phyloP scores from a whole-genome alignment of 352 stramenopile genomes.

The Globisporangium viniferum region DNA sequence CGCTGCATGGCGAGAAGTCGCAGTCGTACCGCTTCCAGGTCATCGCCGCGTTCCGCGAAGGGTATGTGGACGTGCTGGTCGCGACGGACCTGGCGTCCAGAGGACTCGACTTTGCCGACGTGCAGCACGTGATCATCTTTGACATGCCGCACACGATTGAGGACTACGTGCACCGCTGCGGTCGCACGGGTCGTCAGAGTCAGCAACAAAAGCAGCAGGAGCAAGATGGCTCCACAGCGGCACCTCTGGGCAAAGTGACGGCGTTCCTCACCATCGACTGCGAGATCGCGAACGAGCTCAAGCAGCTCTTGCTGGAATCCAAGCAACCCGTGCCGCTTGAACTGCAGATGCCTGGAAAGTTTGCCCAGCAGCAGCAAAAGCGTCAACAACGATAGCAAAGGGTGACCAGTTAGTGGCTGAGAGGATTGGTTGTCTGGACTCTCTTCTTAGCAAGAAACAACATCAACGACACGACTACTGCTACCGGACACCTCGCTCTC shows the following conservation, averaged over 20 bases:
- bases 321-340: conserved; percentile 47
- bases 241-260: conserved; percentile 25
- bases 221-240: background rate
- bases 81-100: conserved; percentile 89
- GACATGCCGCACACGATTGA: conserved; percentile 91
- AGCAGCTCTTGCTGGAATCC: conserved; percentile 39
- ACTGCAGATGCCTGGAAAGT: conserved; percentile 37
- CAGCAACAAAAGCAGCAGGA: background rate
- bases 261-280: conserved; percentile 62
- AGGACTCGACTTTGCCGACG: conserved; percentile 85
- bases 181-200: conserved; percentile 44
- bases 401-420: background rate
- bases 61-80: conserved; percentile 79
- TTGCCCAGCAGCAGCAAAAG: conserved; percentile 16
- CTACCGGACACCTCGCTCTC: background rate
- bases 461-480: conserved; percentile 2
- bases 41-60: conserved; percentile 41
- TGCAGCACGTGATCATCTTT: conserved; percentile 85
- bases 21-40: conserved; percentile 57
- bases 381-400: background rate
- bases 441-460: background rate
- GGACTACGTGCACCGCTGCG: conserved; percentile 90
- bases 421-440: background rate
- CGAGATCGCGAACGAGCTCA: conserved; percentile 46
- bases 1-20: conserved; percentile 92